Evolutionary conservation across 805 yeast species (phyloP).

Genomic region (Danielia oregonensis): DNA sequence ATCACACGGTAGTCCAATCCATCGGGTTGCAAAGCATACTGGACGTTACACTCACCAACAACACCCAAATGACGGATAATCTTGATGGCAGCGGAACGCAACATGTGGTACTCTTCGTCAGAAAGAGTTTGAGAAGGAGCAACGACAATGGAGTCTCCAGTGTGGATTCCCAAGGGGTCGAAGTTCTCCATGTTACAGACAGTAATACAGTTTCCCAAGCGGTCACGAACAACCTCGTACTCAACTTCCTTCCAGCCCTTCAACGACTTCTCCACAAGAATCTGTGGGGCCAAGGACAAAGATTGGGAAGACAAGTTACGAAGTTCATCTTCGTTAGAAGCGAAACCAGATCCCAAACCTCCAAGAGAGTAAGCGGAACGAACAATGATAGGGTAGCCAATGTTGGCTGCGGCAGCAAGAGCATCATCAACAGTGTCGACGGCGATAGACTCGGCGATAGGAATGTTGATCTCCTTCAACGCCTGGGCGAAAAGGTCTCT

Average conservation of each 20-base stretch:
- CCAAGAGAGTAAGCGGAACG: slow-evolving; percentile 97
- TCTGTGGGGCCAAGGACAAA: slow-evolving; percentile 87
- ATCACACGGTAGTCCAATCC: slow-evolving; percentile 91
- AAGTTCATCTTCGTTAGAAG: slow-evolving; percentile 76
- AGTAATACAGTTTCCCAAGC: slow-evolving; percentile 94
- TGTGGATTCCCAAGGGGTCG: slow-evolving; percentile 97
- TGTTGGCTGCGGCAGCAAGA: slow-evolving; percentile 76
- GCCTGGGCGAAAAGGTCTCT: slow-evolving; percentile 96
- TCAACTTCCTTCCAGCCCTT: slow-evolving; percentile 99
- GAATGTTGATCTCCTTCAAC: slow-evolving; percentile 88
- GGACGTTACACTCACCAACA: slow-evolving; percentile 98
- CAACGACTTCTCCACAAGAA: slow-evolving; percentile 91
- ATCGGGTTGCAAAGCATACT: slow-evolving; percentile 93
- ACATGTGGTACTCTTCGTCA: slow-evolving; percentile 96
- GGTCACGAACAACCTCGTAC: slow-evolving; percentile 96
- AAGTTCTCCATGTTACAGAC: slow-evolving; percentile 99
- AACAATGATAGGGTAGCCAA: slow-evolving; percentile 95
- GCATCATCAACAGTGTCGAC: slow-evolving; percentile 94
- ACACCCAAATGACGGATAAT: slow-evolving; percentile 97
- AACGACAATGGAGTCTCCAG: slow-evolving; percentile 98
- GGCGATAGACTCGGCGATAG: slow-evolving; percentile 95
- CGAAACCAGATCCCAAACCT: slow-evolving; percentile 97
- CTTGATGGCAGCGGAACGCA: slow-evolving; percentile 95
- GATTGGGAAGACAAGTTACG: slow-evolving; percentile 87
- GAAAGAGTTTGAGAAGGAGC: slow-evolving; percentile 98